Percentiles rank a stretch among this genome's conserved stretches.
Evolutionary conservation across 495 filamentous ascomycete species (phyloP).

Genomic region (Penicillium samsonianum): DNA sequence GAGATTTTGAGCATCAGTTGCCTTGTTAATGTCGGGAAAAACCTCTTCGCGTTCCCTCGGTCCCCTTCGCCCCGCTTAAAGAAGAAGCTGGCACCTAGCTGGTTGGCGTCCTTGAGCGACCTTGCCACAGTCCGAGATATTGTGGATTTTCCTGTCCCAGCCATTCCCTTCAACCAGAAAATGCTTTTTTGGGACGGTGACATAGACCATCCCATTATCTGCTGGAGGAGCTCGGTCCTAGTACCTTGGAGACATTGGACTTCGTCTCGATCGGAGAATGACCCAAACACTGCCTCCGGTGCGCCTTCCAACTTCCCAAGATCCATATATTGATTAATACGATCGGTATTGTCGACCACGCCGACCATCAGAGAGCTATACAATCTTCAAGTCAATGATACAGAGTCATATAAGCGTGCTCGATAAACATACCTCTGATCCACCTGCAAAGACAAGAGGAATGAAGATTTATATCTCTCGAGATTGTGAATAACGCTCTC

Average conservation of each 20-base stretch:
- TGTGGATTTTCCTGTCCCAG: conserved; percentile 50
- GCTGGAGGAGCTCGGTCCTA: conserved; percentile 31
- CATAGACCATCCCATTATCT: conserved; percentile 35
- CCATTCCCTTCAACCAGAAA: conserved; percentile 49
- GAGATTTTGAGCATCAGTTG: conserved; percentile 41
- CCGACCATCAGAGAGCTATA: conserved; percentile 25
- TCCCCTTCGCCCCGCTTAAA: conserved; percentile 52
- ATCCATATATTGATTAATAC: conserved; percentile 15
- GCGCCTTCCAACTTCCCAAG: conserved; percentile 18
- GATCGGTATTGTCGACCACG: conserved; percentile 13
- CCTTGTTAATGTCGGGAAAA: conserved; percentile 48
- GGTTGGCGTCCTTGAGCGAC: conserved; percentile 7
- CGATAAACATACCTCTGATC: conserved; percentile 30
- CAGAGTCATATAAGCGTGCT: conserved; percentile 13
- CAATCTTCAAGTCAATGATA: conserved; percentile 17
- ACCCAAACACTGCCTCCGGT: conserved; percentile 27
- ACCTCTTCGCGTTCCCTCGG: conserved; percentile 36
- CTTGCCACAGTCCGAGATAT: conserved; percentile 36
- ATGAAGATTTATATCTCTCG: conserved; percentile 35
- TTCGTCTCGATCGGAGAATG: conserved; percentile 28
- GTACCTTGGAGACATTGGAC: conserved; percentile 36
- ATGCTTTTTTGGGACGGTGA: conserved; percentile 22
- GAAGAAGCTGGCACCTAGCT: conserved; percentile 50
- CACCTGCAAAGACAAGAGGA: conserved; percentile 31
- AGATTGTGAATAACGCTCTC: conserved; percentile 26